Conservation (phyloP, 2,329 filamentous ascomycete species). For the Monosporascus sp. region DNA sequence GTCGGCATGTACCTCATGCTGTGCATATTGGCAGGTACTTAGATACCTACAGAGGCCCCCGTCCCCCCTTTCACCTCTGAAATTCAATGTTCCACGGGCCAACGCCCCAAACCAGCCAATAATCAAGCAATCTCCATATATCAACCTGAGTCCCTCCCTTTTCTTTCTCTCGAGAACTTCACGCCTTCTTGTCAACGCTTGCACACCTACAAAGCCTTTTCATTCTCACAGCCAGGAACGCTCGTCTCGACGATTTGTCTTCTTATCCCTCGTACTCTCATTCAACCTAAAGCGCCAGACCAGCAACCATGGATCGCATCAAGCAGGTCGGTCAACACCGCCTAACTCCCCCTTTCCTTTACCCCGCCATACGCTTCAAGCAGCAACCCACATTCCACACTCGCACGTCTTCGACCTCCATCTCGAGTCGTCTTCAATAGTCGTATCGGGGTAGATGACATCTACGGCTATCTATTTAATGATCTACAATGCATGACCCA, state of each 20-base stretch:
- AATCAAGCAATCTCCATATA: neutral
- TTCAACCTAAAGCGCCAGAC: slow-evolving; percentile 11
- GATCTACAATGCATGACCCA: neutral
- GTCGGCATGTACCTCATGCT: no score
- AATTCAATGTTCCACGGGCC: no score
- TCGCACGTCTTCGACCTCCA: neutral
- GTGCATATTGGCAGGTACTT: no score
- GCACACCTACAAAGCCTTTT: slow-evolving; percentile 22
- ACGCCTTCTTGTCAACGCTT: neutral
- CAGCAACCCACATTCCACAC: slow-evolving; percentile 3
- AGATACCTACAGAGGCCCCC: no score
- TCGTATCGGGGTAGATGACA: neutral
- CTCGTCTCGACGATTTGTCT: slow-evolving; percentile 23
- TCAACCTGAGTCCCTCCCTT: neutral
- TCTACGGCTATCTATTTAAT: neutral
- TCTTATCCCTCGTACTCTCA: slow-evolving; percentile 22
- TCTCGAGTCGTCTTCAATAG: neutral
- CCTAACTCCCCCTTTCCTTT: slow-evolving; percentile 16
- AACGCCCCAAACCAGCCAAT: no score
- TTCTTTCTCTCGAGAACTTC: neutral
- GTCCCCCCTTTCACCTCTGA: no score
- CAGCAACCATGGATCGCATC: slow-evolving; percentile 72
- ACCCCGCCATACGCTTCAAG: slow-evolving; percentile 26
- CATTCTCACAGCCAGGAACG: slow-evolving; percentile 6
- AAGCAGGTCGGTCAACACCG: slow-evolving; percentile 65